A percentile compares a stretch with the other conserved stretches of the same genome.
Evolutionary conservation across 140 eudicot species (phyloP).

Genomic region (Ambrosia hybrid): DNA sequence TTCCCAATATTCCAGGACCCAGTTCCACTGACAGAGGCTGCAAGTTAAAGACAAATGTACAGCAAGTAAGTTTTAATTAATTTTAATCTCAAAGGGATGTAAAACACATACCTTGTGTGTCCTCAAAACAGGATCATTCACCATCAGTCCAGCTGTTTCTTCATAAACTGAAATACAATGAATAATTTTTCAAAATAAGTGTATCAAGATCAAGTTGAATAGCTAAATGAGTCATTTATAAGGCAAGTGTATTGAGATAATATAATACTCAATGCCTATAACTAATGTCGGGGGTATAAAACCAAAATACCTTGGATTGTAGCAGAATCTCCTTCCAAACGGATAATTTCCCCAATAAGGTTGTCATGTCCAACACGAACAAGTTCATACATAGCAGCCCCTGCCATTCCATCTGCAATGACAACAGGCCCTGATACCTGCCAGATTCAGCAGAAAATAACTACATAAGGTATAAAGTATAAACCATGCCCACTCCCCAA

Average conservation of each 20-base stretch:
- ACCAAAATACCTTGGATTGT: constrained; percentile 79
- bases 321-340: constrained; percentile 98
- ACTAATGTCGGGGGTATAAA: background rate
- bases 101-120: constrained; percentile 71
- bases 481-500: too few species aligned
- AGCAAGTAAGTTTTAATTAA: background rate
- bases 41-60: constrained; percentile 10
- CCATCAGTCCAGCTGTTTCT: constrained; percentile 97
- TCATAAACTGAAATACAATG: constrained; percentile 73
- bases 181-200: background rate
- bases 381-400: constrained; percentile 99
- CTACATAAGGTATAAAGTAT: too few species aligned
- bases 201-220: background rate
- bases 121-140: constrained; percentile 95
- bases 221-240: background rate
- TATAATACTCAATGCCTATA: background rate
- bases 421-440: constrained; percentile 99
- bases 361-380: constrained; percentile 99
- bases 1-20: constrained; percentile 55
- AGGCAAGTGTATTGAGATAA: background rate
- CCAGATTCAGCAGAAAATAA: constrained; percentile 8
- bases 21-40: constrained; percentile 98
- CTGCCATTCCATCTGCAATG: constrained; percentile 99
- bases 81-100: background rate
- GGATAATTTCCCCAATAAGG: constrained; percentile 97